A percentile compares a stretch with the other conserved stretches of the same genome.
Evolutionary conservation across 208 protist genomes (phyloP).

Genomic region (Trypanosoma avium): DNA sequence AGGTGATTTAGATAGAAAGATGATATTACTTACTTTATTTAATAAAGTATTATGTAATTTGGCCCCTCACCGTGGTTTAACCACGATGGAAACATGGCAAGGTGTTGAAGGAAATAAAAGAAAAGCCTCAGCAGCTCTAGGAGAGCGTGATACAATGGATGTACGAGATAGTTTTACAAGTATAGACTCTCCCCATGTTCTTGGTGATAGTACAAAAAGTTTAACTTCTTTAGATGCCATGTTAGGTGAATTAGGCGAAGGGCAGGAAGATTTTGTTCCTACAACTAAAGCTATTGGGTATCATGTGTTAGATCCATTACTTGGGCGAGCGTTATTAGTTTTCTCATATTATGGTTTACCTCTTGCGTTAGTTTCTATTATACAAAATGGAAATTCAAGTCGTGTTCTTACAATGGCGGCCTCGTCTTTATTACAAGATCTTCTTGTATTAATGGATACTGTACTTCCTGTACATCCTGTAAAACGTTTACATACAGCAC

Average conservation of each 20-base stretch:
- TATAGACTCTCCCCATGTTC: not conserved
- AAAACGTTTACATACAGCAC: constrained; percentile 66
- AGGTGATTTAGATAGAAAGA: constrained; percentile 77
- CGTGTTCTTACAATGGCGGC: constrained; percentile 52
- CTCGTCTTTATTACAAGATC: constrained; percentile 73
- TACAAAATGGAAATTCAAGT: constrained; percentile 53
- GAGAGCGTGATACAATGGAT: not conserved
- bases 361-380: constrained; percentile 69
- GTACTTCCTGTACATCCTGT: constrained; percentile 77
- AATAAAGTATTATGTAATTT: constrained; percentile 73
- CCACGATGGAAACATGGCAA: constrained; percentile 57
- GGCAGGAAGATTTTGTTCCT: constrained; percentile 49
- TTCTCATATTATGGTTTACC: constrained; percentile 82
- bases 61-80: constrained; percentile 79
- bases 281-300: constrained; percentile 88
- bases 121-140: constrained; percentile 27
- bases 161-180: not conserved
- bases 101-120: constrained; percentile 67
- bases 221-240: not conserved
- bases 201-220: not conserved
- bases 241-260: constrained; percentile 12
- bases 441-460: constrained; percentile 88
- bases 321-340: constrained; percentile 67
- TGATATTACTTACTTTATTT: constrained; percentile 86
- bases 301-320: constrained; percentile 79